Evolutionary conservation across 805 yeast genomes (phyloP).

Genomic region (Scheffersomyces spartinae): DNA sequence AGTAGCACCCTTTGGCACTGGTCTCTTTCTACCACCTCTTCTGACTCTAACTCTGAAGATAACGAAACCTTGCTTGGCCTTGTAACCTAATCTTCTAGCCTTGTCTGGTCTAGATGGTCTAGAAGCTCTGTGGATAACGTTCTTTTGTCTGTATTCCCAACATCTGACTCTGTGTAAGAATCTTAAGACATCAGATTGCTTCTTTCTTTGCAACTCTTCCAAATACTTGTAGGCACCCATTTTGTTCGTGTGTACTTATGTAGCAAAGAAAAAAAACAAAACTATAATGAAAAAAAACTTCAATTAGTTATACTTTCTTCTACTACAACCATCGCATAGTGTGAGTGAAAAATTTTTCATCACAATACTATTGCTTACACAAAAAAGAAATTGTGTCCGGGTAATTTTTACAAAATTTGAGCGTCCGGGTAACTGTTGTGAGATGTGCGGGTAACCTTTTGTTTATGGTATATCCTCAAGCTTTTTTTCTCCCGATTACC

Average conservation of each 20-base stretch:
- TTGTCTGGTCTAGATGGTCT: conserved; percentile 99
- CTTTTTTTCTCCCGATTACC: no score
- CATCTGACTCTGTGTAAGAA: conserved; percentile 99
- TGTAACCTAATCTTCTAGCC: conserved; percentile 99
- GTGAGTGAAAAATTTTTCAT: no score
- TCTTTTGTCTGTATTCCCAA: conserved; percentile 99
- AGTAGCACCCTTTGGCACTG: conserved; percentile 99
- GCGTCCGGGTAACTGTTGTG: no score
- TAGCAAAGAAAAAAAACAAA: neutral
- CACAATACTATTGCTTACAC: no score
- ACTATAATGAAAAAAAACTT: no score
- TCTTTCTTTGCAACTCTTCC: conserved; percentile 99
- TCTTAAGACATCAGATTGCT: conserved; percentile 99
- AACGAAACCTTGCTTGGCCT: conserved; percentile 99
- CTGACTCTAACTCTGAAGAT: conserved; percentile 98
- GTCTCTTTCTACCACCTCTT: conserved; percentile 99
- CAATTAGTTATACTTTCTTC: no score
- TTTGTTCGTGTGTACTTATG: conserved; percentile 12
- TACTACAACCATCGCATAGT: no score
- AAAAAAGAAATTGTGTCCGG: no score
- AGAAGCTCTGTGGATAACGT: conserved; percentile 96
- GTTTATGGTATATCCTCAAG: no score
- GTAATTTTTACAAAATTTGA: no score
- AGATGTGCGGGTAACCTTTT: no score
- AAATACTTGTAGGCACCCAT: conserved; percentile 99